These are phyloP conservation scores for Pichia sp. DNA, from an alignment of 1,139 yeast species.

Conservation along the genomic window DNA sequence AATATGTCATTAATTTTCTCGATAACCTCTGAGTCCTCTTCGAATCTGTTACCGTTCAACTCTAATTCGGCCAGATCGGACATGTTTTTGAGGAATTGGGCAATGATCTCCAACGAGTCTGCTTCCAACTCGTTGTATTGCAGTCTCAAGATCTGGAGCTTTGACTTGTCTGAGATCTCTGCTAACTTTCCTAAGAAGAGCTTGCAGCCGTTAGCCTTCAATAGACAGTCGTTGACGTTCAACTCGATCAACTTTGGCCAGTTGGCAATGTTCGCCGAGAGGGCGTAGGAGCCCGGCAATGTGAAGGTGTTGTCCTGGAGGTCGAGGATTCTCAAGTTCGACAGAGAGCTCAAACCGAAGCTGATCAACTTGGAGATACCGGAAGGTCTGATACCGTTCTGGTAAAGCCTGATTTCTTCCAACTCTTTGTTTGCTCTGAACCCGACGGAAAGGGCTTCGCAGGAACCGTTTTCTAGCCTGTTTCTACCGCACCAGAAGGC, in stretches of 20 bases:
- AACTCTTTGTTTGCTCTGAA: conserved; percentile 65
- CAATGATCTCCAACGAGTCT: conserved; percentile 55
- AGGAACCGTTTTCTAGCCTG: conserved; percentile 91
- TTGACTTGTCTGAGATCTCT: conserved; percentile 33
- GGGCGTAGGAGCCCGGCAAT: conserved; percentile 68
- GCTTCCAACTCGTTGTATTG: conserved; percentile 88
- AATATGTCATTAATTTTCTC: conserved; percentile 57
- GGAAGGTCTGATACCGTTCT: conserved; percentile 93
- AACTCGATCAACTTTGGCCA: conserved; percentile 68
- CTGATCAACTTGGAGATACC: conserved; percentile 75
- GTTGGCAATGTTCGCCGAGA: conserved; percentile 50
- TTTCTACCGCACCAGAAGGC: conserved; percentile 96
- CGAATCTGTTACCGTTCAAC: conserved; percentile 86
- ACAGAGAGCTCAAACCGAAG: conserved; percentile 65
- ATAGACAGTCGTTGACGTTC: conserved; percentile 82
- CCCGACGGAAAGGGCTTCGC: conserved; percentile 71
- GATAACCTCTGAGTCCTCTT: conserved; percentile 65
- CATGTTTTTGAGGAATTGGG: conserved; percentile 50
- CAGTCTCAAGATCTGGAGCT: conserved; percentile 58
- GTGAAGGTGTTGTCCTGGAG: conserved; percentile 95
- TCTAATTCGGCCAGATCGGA: conserved; percentile 65
- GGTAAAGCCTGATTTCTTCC: conserved; percentile 75
- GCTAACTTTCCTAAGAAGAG: conserved; percentile 48
- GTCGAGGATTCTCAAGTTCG: conserved; percentile 64
- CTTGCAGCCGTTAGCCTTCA: conserved; percentile 71